phyloP scores from a whole-genome alignment of 495 filamentous ascomycete species.

The Schizothecium vesticola region DNA sequence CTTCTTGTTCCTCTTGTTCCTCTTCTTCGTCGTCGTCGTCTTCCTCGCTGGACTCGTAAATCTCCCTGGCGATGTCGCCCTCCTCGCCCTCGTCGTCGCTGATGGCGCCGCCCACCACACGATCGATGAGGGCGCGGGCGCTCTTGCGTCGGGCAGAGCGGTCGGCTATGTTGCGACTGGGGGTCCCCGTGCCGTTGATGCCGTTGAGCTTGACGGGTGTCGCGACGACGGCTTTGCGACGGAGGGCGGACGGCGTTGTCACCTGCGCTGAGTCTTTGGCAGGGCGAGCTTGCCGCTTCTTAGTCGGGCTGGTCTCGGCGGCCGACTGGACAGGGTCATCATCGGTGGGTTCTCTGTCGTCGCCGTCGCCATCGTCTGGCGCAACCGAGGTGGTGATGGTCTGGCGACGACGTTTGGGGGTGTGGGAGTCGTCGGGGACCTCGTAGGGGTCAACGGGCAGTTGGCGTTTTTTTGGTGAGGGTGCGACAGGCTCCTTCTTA shows the following conservation, averaged over 20 bases:
- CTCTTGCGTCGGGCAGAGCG: slow-evolving; percentile 84
- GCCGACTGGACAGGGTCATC: not conserved
- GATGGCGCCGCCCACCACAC: slow-evolving; percentile 53
- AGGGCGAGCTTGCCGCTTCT: slow-evolving; percentile 22
- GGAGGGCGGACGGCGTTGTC: slow-evolving; percentile 28
- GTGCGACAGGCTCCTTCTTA: slow-evolving; percentile 8
- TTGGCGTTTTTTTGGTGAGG: slow-evolving; percentile 15
- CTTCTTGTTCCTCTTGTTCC: slow-evolving; percentile 30
- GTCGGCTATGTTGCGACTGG: slow-evolving; percentile 64
- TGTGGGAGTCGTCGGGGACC: slow-evolving; percentile 22
- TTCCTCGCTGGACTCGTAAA: slow-evolving; percentile 53
- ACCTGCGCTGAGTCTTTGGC: slow-evolving; percentile 19
- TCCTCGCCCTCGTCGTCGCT: slow-evolving; percentile 74
- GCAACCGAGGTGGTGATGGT: not conserved
- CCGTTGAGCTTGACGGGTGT: slow-evolving; percentile 35
- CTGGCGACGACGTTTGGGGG: slow-evolving; percentile 19
- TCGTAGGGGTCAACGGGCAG: slow-evolving; percentile 25
- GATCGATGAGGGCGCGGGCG: slow-evolving; percentile 65
- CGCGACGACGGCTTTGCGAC: slow-evolving; percentile 24
- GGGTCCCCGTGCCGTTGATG: slow-evolving; percentile 38
- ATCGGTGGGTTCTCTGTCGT: not conserved
- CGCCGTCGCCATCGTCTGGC: not conserved
- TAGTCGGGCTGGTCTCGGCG: slow-evolving; percentile 16
- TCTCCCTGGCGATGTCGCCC: slow-evolving; percentile 65
- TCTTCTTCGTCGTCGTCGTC: slow-evolving; percentile 43